Base-by-base conservation (phyloP, 148 eudicot genomes). In the Chenopodium suecicum region DNA sequence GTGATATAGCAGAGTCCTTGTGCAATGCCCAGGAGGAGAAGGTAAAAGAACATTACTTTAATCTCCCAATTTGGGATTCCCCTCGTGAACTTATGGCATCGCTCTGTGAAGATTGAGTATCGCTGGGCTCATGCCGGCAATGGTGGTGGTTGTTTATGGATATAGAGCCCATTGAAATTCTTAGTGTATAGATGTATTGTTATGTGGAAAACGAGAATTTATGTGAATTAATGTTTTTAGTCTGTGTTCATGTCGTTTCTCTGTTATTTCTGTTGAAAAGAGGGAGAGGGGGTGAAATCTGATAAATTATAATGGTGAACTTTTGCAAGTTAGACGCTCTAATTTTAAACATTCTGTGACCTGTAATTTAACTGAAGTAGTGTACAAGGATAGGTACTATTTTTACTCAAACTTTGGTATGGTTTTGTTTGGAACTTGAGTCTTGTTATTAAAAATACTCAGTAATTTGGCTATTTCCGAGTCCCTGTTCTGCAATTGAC, bases 1-100 rank as follows among this genome's bases (percentile, higher is more conserved):
- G 98, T 77, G 92, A 92, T 78, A 83, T 85, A 73, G 93, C 91
- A 1, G 93, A 94, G 79, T 86, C 88, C 70, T 64, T 94, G 47
- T 90, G 92, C 74, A 79, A 75, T 71, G 83, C 79, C 63, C 85
- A 90, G 23, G 94, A 94, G 73, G 90, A 92, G 72, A 85, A 71
- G 63, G 50, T 44, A 50, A 89, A 79, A 63, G 85, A 85, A 44
- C 81, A 79, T 25, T 79, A 88, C 29, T 27, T 87, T 29, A 87
- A 91, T 82, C 91, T 93, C 70, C 92, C 92, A 0, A 71, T 91
- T 46, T 93, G 97, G 97, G 68, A 73, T 37, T 86, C 90, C 9
- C 97, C 97, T 3, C 69, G 32, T 2, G 94, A 90, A 76, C 91
- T 93, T 76, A 84, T 93, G 88, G 77, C 89, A 47, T 86, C 87